These are phyloP conservation scores for Xylaria sp. DNA, from an alignment of 2,329 filamentous ascomycete species.

Conservation along the genomic window DNA sequence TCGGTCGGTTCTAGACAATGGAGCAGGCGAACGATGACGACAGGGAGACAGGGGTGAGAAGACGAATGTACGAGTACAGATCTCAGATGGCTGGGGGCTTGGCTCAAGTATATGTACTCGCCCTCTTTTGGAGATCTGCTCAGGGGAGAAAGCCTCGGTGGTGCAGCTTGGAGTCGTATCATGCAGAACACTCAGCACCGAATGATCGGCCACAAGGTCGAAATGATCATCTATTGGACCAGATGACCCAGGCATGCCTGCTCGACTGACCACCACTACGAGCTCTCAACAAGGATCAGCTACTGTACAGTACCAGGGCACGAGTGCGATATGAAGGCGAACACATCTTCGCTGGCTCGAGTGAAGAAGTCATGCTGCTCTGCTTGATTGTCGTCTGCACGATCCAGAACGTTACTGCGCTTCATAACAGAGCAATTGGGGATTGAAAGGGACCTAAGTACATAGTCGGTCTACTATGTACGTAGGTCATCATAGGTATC, in stretches of 20 bases:
- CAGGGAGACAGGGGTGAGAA: conserved; percentile 11
- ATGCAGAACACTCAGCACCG: conserved; percentile 5
- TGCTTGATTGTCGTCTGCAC: too few species aligned
- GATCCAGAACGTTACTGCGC: too few species aligned
- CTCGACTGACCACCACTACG: background rate
- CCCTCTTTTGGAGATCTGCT: background rate
- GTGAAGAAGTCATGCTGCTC: too few species aligned
- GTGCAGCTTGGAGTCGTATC: background rate
- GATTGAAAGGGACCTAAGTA: too few species aligned
- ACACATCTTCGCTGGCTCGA: too few species aligned
- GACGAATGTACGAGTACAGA: background rate
- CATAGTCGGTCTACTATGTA: too few species aligned
- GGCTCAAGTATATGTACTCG: background rate
- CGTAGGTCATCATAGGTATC: too few species aligned
- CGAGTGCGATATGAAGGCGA: too few species aligned
- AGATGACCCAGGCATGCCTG: conserved; percentile 6
- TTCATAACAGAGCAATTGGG: too few species aligned
- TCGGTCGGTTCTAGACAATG: background rate
- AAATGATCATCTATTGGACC: conserved; percentile 9
- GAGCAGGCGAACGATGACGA: conserved; percentile 14
- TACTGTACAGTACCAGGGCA: too few species aligned
- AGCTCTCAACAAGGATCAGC: background rate
- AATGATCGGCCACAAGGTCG: background rate
- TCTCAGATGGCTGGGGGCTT: background rate
- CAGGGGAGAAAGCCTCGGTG: background rate